These are phyloP conservation scores for Vanilla planifolia DNA, from an alignment of 106 monocot species.

Conservation along the genomic window DNA sequence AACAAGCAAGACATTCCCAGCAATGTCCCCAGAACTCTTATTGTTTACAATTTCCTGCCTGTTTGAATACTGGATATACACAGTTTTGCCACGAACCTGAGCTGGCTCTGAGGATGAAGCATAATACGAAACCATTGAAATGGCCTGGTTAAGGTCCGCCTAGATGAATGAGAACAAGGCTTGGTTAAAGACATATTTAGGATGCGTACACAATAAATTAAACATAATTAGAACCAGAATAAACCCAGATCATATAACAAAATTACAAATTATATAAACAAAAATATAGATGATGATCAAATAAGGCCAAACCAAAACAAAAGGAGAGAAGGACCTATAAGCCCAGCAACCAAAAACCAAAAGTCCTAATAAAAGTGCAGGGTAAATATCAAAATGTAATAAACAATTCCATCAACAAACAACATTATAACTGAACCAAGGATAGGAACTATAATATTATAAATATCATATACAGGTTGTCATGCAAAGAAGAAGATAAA, in stretches of 20 bases:
- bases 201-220: background rate
- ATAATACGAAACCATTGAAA: conserved; percentile 76
- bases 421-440: too few species aligned
- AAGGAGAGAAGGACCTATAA: too few species aligned
- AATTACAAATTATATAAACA: background rate
- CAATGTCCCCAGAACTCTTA: conserved; percentile 58
- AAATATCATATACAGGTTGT: too few species aligned
- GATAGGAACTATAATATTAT: too few species aligned
- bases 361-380: background rate
- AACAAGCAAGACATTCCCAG: conserved; percentile 70
- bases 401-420: background rate
- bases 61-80: conserved; percentile 75
- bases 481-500: too few species aligned
- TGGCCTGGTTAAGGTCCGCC: conserved; percentile 67
- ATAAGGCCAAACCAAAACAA: background rate
- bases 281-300: background rate
- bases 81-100: conserved; percentile 74
- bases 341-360: background rate
- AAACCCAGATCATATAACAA: background rate
- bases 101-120: conserved; percentile 68
- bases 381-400: background rate
- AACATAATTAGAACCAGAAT: background rate
- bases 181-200: background rate
- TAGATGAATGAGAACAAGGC: conserved; percentile 6
- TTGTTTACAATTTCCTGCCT: conserved; percentile 77